These are phyloP conservation scores for Aspergillus caelatus DNA, from an alignment of 2,329 filamentous ascomycete genomes.

Conservation along the genomic window DNA sequence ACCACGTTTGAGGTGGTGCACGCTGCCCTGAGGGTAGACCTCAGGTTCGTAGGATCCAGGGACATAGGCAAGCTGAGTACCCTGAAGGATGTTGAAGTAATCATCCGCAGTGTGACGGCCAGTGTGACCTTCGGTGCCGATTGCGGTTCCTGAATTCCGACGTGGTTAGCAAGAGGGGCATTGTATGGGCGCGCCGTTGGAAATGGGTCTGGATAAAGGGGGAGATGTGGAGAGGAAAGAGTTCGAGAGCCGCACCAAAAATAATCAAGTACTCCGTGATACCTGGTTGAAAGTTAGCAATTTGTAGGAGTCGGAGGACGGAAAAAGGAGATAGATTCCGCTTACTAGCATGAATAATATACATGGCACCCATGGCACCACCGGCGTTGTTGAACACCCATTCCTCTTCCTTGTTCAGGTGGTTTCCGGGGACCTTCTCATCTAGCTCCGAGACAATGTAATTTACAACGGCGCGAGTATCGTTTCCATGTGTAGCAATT, in stretches of 20 bases:
- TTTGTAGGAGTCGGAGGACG: background rate
- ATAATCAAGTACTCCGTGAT: conserved; percentile 90
- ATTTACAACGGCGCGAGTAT: conserved; percentile 69
- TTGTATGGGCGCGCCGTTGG: background rate
- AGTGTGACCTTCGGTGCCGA: conserved; percentile 82
- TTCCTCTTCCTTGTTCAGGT: conserved; percentile 73
- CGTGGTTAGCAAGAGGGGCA: background rate
- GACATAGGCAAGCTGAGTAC: conserved; percentile 42
- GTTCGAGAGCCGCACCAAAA: conserved; percentile 59
- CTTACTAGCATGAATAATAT: conserved; percentile 82
- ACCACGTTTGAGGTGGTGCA: conserved; percentile 56
- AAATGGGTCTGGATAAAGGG: background rate
- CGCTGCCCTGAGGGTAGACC: conserved; percentile 41
- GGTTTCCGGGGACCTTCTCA: conserved; percentile 46
- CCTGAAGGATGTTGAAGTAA: conserved; percentile 83
- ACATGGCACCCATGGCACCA: conserved; percentile 90
- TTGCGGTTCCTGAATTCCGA: conserved; percentile 34
- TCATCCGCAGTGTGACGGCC: conserved; percentile 90
- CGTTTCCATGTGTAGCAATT: conserved; percentile 70
- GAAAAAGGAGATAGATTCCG: conserved; percentile 2
- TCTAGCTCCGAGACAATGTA: conserved; percentile 72
- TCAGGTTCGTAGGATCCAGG: conserved; percentile 43
- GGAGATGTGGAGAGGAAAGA: background rate
- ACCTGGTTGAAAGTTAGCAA: conserved; percentile 25
- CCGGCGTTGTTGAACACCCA: conserved; percentile 94